Base-by-base conservation (phyloP, 305 asterid genomes). In the Monarda citriodora region DNA sequence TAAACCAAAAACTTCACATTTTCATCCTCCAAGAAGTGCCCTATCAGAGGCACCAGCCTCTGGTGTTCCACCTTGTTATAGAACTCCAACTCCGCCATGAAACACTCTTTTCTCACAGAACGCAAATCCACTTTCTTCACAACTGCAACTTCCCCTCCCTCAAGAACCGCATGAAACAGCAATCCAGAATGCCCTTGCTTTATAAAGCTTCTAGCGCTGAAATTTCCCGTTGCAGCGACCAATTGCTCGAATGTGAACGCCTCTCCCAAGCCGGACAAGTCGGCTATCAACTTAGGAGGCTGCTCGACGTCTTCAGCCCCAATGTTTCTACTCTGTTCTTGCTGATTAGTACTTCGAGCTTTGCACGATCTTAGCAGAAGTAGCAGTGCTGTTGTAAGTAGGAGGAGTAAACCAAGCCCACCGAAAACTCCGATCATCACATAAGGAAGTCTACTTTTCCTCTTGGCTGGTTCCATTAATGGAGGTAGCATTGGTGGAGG, bases 151-250 rank as follows among this genome's bases (percentile, higher is more conserved):
- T n/a, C 47, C 57, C 79, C 89, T 11, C 67, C 79, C 51, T 77
- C 87, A 1, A 86, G 51, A 10, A 21, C 73, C 6, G 90, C 98
- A 3, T 59, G 67, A 45, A 79, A 91, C 26, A 91, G 31, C 21
- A 77, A 87, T 15, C 97, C 96, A 1, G 96, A 79, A 45, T 74
- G 91, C 9, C 96, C 98, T 20, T 63, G 76, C 65, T 79, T 88
- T 34, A 91, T 76, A 5, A 91, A 77, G 66, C 75, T 81, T 11
- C 57, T 53, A 7, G 67, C 66, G 42, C 87, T 72, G 61, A 91
- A 85, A 70, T 82, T 68, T 52, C 72, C 13, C 1, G 93, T 83
- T 13, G 94, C 89, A 29, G 54, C 53, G 17, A 82, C 64, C 50
- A 91, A 70, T 69, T 82, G 79, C 60, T 79, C 78, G 42, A 79